phyloP scores from a whole-genome alignment of 352 stramenopile species.

The Phytophthora rubi region DNA sequence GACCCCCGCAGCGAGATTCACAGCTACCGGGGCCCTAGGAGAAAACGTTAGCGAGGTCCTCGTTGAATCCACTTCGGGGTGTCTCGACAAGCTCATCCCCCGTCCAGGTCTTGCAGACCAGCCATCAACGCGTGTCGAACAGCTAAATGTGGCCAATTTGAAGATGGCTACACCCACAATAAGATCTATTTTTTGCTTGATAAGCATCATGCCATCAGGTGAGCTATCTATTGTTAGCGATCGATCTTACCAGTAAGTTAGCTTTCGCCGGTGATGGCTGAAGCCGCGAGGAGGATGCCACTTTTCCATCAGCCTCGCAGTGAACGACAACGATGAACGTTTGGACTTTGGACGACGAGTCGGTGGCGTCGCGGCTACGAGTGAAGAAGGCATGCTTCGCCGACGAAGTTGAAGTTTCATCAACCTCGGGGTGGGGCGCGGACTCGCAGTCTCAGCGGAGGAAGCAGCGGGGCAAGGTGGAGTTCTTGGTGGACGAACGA shows the following conservation, averaged over 20 bases:
- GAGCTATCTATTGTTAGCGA: conserved; percentile 29
- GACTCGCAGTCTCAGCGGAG: conserved; percentile 19
- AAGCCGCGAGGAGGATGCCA: conserved; percentile 3
- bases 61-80: conserved; percentile 17
- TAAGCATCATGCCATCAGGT: background rate
- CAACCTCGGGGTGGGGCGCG: conserved; percentile 17
- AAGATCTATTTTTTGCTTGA: conserved; percentile 34
- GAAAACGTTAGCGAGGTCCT: background rate
- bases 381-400: conserved; percentile 23
- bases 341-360: conserved; percentile 30
- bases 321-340: conserved; percentile 32
- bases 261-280: background rate
- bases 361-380: conserved; percentile 7
- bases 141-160: conserved; percentile 4
- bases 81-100: conserved; percentile 28
- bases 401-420: conserved; percentile 20
- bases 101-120: background rate
- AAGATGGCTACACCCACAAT: conserved; percentile 12
- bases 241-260: conserved; percentile 9
- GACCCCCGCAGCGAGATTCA: conserved; percentile 22
- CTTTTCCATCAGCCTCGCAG: conserved; percentile 17
- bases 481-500: conserved; percentile 35
- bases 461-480: conserved; percentile 28
- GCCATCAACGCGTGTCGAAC: conserved; percentile 7
- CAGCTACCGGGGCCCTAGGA: background rate